Percentiles rank a stretch among this genome's conserved stretches.
These are phyloP conservation scores for Ceratocystis lukuohia DNA, from an alignment of 2,329 filamentous ascomycete genomes.

Conservation along the genomic window DNA sequence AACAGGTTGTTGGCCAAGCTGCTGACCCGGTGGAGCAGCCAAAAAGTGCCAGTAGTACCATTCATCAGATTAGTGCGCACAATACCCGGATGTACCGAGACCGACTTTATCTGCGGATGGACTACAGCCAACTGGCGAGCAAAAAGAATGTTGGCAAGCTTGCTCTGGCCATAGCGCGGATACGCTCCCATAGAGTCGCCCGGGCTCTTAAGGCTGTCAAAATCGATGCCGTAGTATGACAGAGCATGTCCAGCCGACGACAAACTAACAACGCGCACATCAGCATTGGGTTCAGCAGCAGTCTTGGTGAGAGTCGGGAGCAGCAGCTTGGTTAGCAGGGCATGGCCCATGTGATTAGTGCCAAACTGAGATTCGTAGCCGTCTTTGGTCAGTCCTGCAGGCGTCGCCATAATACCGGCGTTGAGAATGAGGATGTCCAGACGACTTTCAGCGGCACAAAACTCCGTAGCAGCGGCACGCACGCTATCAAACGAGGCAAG, in stretches of 20 bases:
- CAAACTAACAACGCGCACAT: constrained; percentile 26
- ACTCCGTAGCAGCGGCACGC: constrained; percentile 29
- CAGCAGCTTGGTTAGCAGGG: constrained; percentile 35
- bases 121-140: constrained; percentile 23
- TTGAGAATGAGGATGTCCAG: constrained; percentile 34
- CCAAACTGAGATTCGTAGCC: constrained; percentile 35
- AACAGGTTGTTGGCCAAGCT: constrained; percentile 21
- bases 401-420: constrained; percentile 31
- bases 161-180: constrained; percentile 25
- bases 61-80: constrained; percentile 25
- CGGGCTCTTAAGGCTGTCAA: constrained; percentile 24
- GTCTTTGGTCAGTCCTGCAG: constrained; percentile 26
- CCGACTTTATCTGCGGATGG: constrained; percentile 23
- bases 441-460: constrained; percentile 23
- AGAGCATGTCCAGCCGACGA: constrained; percentile 23
- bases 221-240: constrained; percentile 24
- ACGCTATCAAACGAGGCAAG: constrained; percentile 29
- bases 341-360: constrained; percentile 35
- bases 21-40: constrained; percentile 17
- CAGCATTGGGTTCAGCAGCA: constrained; percentile 18
- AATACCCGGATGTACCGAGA: constrained; percentile 24
- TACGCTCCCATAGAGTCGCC: constrained; percentile 21
- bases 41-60: constrained; percentile 15
- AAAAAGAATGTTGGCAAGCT: constrained; percentile 26
- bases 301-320: constrained; percentile 26